Conservation (phyloP, 2,329 filamentous ascomycete species). For the Purpureocillium takamizusanense region DNA sequence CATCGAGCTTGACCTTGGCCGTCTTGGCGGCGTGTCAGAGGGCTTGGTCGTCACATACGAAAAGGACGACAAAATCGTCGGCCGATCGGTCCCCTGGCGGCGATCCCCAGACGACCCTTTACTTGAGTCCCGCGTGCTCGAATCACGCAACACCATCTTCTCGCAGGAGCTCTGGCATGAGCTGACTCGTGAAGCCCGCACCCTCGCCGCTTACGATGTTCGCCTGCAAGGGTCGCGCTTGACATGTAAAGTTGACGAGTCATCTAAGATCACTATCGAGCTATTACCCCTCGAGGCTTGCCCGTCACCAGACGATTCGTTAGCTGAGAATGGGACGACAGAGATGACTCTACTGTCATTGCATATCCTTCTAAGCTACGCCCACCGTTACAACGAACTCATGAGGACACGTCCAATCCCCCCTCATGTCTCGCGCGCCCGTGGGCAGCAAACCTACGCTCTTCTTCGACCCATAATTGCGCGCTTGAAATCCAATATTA, state of each 20-base stretch:
- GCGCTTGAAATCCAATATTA: constrained; percentile 33
- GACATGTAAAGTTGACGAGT: constrained; percentile 41
- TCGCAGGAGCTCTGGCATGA: constrained; percentile 88
- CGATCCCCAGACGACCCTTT: constrained; percentile 41
- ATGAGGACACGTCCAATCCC: constrained; percentile 52
- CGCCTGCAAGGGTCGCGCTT: constrained; percentile 51
- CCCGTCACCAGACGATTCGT: constrained; percentile 19
- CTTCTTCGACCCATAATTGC: constrained; percentile 45
- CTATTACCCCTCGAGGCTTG: constrained; percentile 50
- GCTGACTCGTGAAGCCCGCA: constrained; percentile 70
- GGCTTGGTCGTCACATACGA: constrained; percentile 61
- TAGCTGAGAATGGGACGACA: constrained; percentile 43
- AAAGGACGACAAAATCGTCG: constrained; percentile 47
- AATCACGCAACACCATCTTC: constrained; percentile 71
- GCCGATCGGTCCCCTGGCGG: constrained; percentile 42
- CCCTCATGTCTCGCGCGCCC: constrained; percentile 25
- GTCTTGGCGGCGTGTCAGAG: constrained; percentile 40
- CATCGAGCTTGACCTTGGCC: constrained; percentile 61
- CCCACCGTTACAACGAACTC: constrained; percentile 67
- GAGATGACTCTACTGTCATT: constrained; percentile 58
- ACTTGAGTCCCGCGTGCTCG: constrained; percentile 60
- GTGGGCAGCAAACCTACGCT: constrained; percentile 33
- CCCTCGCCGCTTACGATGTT: constrained; percentile 62
- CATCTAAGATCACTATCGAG: constrained; percentile 53
- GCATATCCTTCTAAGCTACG: constrained; percentile 67